These are phyloP conservation scores for Aurinia saxatilis DNA, from an alignment of 345 rosid genomes.

Conservation along the genomic window DNA sequence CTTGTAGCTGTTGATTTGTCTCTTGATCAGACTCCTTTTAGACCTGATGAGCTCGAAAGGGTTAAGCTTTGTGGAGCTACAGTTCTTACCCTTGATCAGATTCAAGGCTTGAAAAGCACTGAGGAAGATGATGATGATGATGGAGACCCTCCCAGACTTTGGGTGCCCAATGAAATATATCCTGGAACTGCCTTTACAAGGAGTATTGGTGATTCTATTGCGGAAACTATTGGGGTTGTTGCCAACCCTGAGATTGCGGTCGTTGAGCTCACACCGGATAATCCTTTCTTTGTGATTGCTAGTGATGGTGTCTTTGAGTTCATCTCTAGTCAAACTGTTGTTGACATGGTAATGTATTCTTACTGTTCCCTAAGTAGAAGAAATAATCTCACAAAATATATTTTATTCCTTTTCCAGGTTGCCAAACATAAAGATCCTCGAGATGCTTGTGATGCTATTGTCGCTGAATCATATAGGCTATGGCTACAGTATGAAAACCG, in stretches of 20 bases:
- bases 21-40: conserved; percentile 86
- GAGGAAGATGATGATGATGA: conserved; percentile 97
- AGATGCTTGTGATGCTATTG: conserved; percentile 99
- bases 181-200: conserved; percentile 98
- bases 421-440: conserved; percentile 92
- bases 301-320: conserved; percentile 99
- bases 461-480: conserved; percentile 95
- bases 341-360: conserved; percentile 91
- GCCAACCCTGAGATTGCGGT: conserved; percentile 93
- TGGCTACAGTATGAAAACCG: conserved; percentile 99
- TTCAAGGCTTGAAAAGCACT: conserved; percentile 82
- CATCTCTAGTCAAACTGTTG: conserved; percentile 85
- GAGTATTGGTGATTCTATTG: conserved; percentile 90
- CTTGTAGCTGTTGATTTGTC: conserved; percentile 87
- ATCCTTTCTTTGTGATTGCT: conserved; percentile 93
- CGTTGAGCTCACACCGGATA: conserved; percentile 65
- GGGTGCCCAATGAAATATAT: conserved; percentile 93
- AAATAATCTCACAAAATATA: background rate
- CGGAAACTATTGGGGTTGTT: conserved; percentile 91
- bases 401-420: conserved; percentile 44
- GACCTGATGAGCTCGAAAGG: conserved; percentile 79
- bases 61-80: conserved; percentile 88
- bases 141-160: conserved; percentile 96
- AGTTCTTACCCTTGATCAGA: conserved; percentile 94
- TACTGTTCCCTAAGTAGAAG: background rate